phyloP scores from a whole-genome alignment of 2,329 filamentous ascomycete genomes.

The Phialophora macrospora region DNA sequence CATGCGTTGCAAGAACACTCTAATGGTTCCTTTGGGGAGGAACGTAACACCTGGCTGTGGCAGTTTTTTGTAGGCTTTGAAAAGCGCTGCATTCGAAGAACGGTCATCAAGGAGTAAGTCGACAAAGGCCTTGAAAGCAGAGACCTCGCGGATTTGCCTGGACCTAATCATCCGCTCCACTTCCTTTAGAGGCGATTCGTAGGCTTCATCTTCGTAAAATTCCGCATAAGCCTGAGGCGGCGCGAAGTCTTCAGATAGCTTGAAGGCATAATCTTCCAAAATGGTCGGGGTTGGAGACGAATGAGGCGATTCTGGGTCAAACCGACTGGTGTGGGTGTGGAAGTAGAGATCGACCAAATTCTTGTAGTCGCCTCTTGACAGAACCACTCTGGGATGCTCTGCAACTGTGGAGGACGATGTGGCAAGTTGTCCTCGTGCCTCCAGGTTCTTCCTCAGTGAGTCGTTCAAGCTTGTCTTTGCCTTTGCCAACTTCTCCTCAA shows the following conservation, averaged over 20 bases:
- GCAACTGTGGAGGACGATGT: not conserved
- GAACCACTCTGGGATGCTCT: constrained; percentile 34
- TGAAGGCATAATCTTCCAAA: constrained; percentile 38
- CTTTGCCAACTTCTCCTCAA: constrained; percentile 38
- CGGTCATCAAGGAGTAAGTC: constrained; percentile 51
- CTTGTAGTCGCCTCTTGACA: constrained; percentile 52
- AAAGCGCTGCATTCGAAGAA: constrained; percentile 57
- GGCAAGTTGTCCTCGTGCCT: constrained; percentile 2
- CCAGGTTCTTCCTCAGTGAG: constrained; percentile 16
- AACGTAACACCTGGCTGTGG: constrained; percentile 60
- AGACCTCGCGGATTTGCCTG: constrained; percentile 38
- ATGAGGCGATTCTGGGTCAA: constrained; percentile 38
- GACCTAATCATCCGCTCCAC: constrained; percentile 46
- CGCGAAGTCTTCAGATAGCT: constrained; percentile 38
- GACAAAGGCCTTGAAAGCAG: constrained; percentile 42
- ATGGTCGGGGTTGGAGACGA: constrained; percentile 37
- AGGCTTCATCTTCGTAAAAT: constrained; percentile 30
- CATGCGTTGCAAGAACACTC: constrained; percentile 69
- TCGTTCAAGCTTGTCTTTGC: constrained; percentile 33
- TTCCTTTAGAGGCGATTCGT: constrained; percentile 40
- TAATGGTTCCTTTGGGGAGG: constrained; percentile 59
- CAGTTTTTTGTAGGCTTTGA: constrained; percentile 58
- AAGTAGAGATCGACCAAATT: constrained; percentile 57
- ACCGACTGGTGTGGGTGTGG: constrained; percentile 41
- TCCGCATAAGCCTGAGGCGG: constrained; percentile 32